These are phyloP conservation scores for Paramecium primaurelia DNA, from an alignment of 73 alveolate species.

Conservation along the genomic window DNA sequence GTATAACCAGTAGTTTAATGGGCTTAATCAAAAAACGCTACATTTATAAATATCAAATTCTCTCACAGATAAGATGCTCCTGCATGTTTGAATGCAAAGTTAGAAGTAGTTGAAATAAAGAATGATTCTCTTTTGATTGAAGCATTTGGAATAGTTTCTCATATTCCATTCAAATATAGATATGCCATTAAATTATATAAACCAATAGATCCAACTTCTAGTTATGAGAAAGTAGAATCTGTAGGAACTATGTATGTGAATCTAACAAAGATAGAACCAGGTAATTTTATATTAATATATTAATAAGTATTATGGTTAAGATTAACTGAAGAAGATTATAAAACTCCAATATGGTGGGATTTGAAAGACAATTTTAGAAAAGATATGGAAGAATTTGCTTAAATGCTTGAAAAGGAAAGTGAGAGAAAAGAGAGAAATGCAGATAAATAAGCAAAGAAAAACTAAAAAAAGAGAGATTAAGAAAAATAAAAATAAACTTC, in stretches of 20 bases:
- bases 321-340: conserved; percentile 38
- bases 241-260: conserved; percentile 46
- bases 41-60: conserved; percentile 17
- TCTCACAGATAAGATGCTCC: conserved; percentile 44
- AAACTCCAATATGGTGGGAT: conserved; percentile 49
- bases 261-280: conserved; percentile 11
- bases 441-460: background rate
- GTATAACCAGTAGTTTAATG: conserved; percentile 40
- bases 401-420: conserved; percentile 26
- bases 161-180: conserved; percentile 34
- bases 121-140: conserved; percentile 14
- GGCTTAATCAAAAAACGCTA: conserved; percentile 29
- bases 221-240: conserved; percentile 7
- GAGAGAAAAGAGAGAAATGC: conserved; percentile 29
- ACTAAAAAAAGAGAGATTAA: conserved; percentile 19
- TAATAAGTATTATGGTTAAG: background rate
- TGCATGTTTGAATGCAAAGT: conserved; percentile 34
- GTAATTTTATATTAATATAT: background rate
- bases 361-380: conserved; percentile 30
- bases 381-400: conserved; percentile 42
- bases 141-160: conserved; percentile 44
- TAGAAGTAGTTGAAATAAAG: conserved; percentile 27
- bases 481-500: background rate
- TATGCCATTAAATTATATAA: background rate
- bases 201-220: background rate